These are phyloP conservation scores for Leptomonas seymouri DNA, from an alignment of 208 protist species.

Conservation along the genomic window DNA sequence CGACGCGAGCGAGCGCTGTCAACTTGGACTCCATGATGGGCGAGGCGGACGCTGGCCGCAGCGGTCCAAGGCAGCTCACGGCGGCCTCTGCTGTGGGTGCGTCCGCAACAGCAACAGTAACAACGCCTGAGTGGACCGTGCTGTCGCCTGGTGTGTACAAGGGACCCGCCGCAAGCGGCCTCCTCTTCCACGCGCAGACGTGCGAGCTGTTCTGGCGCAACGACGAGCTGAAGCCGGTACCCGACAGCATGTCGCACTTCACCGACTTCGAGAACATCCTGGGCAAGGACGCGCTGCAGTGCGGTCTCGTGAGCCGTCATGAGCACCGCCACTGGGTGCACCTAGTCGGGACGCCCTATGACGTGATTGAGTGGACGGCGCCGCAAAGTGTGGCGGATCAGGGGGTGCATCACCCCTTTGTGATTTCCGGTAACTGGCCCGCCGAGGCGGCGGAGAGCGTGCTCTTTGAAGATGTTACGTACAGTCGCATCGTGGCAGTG, in stretches of 20 bases:
- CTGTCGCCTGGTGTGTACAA: slow-evolving; percentile 45
- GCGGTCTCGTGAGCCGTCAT: slow-evolving; percentile 67
- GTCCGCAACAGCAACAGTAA: not conserved
- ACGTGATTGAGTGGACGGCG: slow-evolving; percentile 76
- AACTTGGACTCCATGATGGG: slow-evolving; percentile 23
- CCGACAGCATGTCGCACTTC: slow-evolving; percentile 88
- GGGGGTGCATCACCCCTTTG: slow-evolving; percentile 53
- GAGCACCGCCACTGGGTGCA: slow-evolving; percentile 79
- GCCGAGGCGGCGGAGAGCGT: slow-evolving; percentile 35
- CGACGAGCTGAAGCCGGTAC: slow-evolving; percentile 78
- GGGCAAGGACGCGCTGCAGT: slow-evolving; percentile 70
- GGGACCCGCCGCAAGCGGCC: slow-evolving; percentile 41
- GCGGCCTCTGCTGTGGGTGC: not conserved
- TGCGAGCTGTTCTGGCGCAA: slow-evolving; percentile 86
- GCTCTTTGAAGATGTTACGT: slow-evolving; percentile 47
- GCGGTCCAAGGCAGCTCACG: not conserved
- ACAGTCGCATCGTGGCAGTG: slow-evolving; percentile 54
- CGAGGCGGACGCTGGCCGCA: not conserved
- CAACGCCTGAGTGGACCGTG: slow-evolving; percentile 8
- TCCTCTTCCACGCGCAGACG: slow-evolving; percentile 74
- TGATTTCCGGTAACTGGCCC: slow-evolving; percentile 46
- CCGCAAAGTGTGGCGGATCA: slow-evolving; percentile 44
- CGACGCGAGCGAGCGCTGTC: slow-evolving; percentile 19
- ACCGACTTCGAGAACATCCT: slow-evolving; percentile 85
- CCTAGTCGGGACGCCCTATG: slow-evolving; percentile 81